phyloP scores from a whole-genome alignment of 768 basidiomycete species.

The Boletus rufocinnamomeus region DNA sequence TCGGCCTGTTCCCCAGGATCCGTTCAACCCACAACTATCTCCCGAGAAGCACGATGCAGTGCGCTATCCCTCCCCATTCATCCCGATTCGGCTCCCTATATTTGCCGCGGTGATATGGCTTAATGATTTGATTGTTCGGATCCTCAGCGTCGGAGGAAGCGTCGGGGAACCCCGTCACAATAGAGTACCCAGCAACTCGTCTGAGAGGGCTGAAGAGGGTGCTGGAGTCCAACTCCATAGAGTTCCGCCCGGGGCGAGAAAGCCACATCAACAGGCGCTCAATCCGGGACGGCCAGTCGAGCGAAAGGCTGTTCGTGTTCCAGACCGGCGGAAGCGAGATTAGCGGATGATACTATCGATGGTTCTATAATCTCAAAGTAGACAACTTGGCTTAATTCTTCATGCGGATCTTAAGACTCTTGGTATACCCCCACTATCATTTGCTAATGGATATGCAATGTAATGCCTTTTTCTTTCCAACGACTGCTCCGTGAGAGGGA shows the following conservation, averaged over 20 bases:
- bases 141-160: slow-evolving; percentile 57
- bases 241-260: slow-evolving; percentile 12
- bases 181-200: slow-evolving; percentile 46
- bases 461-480: slow-evolving; percentile 3
- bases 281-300: slow-evolving; percentile 12
- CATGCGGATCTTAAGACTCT: slow-evolving; percentile 10
- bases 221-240: slow-evolving; percentile 35
- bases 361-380: slow-evolving; percentile 11
- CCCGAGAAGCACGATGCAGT: slow-evolving; percentile 41
- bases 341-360: slow-evolving; percentile 26
- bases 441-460: slow-evolving; percentile 13
- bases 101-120: slow-evolving; percentile 74
- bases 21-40: slow-evolving; percentile 59
- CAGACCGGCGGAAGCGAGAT: slow-evolving; percentile 49
- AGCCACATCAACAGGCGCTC: slow-evolving; percentile 11
- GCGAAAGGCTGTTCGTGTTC: slow-evolving; percentile 30
- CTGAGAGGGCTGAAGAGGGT: slow-evolving; percentile 66
- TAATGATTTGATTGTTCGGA: slow-evolving; percentile 67
- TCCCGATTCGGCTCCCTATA: slow-evolving; percentile 80
- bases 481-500: neutral
- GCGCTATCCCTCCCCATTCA: slow-evolving; percentile 70
- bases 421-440: slow-evolving; percentile 17
- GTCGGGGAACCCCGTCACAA: slow-evolving; percentile 22
- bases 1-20: slow-evolving; percentile 71
- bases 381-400: slow-evolving; percentile 16